phyloP scores from a whole-genome alignment of 371 early-diverging fungal genomes.

The Mortierella sp. region DNA sequence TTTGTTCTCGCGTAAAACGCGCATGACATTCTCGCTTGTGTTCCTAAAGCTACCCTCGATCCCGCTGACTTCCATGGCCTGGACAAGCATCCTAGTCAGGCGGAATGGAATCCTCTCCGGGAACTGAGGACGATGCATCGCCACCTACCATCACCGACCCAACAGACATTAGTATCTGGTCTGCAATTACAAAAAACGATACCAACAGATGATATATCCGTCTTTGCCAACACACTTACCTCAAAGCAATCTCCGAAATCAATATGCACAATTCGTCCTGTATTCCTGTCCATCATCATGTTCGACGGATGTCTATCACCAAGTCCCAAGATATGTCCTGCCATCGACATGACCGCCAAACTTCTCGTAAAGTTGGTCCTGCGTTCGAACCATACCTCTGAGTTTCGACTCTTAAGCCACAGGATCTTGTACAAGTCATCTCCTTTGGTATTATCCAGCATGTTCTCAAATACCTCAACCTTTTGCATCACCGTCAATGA shows the following conservation, averaged over 20 bases:
- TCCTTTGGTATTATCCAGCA: constrained; percentile 85
- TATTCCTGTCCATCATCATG: constrained; percentile 93
- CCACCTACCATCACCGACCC: constrained; percentile 65
- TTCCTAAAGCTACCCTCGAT: constrained; percentile 97
- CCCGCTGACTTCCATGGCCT: constrained; percentile 97
- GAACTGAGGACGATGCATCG: constrained; percentile 96
- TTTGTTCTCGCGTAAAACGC: constrained; percentile 94
- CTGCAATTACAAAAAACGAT: background rate
- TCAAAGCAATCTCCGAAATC: constrained; percentile 99
- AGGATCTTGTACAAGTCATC: constrained; percentile 92
- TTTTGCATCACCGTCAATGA: constrained; percentile 92
- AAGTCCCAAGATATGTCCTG: constrained; percentile 97
- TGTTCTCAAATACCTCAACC: constrained; percentile 95
- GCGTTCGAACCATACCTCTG: constrained; percentile 96
- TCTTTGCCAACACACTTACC: constrained; percentile 58
- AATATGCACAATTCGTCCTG: constrained; percentile 97
- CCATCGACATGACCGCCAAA: constrained; percentile 98
- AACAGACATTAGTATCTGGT: background rate
- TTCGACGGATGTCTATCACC: constrained; percentile 99
- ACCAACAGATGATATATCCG: background rate
- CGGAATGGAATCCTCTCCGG: constrained; percentile 99
- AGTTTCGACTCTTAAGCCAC: constrained; percentile 96
- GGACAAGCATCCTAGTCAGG: constrained; percentile 96
- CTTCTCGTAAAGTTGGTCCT: constrained; percentile 97
- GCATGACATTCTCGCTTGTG: constrained; percentile 97